A percentile compares a stretch with the other conserved stretches of the same genome.
Conservation (phyloP, 2,329 filamentous ascomycete genomes). For the Lecanosticta acicola region DNA sequence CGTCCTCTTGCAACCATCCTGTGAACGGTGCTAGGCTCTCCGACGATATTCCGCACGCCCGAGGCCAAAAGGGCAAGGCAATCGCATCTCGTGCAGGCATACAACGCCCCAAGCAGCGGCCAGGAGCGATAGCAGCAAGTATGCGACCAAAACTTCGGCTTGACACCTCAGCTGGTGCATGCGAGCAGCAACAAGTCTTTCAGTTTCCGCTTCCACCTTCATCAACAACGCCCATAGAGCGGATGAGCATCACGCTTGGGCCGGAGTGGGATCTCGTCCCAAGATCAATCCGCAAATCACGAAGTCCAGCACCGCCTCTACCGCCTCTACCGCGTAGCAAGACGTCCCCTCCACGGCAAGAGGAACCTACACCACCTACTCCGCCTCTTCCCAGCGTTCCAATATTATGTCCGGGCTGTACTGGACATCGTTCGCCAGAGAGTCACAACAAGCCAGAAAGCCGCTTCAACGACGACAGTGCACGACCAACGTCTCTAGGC, state of each 20-base stretch:
- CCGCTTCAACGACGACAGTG: no score
- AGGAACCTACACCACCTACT: not conserved
- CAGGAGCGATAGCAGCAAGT: not conserved
- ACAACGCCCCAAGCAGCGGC: not conserved
- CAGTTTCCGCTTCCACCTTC: not conserved
- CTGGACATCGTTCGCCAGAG: no score
- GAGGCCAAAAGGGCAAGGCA: not conserved
- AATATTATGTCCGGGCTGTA: no score
- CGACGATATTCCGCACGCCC: no score
- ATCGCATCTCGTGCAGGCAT: not conserved
- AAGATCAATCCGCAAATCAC: not conserved
- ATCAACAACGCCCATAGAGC: not conserved
- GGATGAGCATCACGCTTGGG: not conserved
- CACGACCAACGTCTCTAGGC: no score
- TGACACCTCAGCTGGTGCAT: not conserved
- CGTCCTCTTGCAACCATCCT: no score
- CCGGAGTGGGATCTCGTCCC: not conserved
- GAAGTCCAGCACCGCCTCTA: not conserved
- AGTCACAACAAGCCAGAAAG: no score
- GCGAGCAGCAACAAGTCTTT: not conserved
- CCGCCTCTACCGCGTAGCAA: not conserved
- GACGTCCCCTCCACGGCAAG: not conserved
- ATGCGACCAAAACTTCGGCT: not conserved
- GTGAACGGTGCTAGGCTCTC: no score
- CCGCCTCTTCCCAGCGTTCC: not conserved